Base-by-base conservation (phyloP, 139 green algal species). In the Penium margaritaceum region DNA sequence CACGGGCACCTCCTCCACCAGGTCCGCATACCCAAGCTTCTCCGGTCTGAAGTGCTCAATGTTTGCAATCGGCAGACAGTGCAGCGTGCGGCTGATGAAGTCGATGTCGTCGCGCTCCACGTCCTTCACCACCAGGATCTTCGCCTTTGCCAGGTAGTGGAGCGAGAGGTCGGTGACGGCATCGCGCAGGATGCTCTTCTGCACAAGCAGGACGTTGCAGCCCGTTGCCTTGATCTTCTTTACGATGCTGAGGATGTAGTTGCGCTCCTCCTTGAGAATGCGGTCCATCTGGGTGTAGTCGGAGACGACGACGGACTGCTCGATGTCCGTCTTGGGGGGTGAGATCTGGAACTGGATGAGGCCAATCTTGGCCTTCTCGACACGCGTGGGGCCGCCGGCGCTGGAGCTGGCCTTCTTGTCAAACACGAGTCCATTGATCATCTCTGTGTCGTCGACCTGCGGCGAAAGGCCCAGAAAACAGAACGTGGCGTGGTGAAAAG, bases 91-190 rank as follows among this genome's bases (percentile, higher is more conserved):
- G 87, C 78, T 89, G 76, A 99, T 95, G 87, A 97, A 97, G 82
- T 98, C 95, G 37, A 99, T 95, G 71, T 99, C 92, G n/a, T 95
- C 90, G 4, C 95, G 86, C 87, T 98, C 95, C 44, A 99, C 88
- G 77, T 98, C 92, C 75, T 88, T 86, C 1, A 99, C 84, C 44
- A 99, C 95, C 87, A 98, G 90, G 85, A 99, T 99, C 88, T 99
- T 99, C 27, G 95, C 95, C 75, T 87, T 87, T 44, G 83, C 92
- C 82, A 99, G 84, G 84, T 99, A 99, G 78, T 99, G 95, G 67
- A 98, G 85, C 14, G 89, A 89, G 9, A 99, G 88, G 75, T 99
- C 95, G 14, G 94, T 97, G 27, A 95, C 87, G 0, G 94, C 94
- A 70, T 98, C 94, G 3, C 94, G 79, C 78, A 98, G 84, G 76